phyloP scores from a whole-genome alignment of 108 stramenopile genomes.

The Cyclostephanos tholiformis region DNA sequence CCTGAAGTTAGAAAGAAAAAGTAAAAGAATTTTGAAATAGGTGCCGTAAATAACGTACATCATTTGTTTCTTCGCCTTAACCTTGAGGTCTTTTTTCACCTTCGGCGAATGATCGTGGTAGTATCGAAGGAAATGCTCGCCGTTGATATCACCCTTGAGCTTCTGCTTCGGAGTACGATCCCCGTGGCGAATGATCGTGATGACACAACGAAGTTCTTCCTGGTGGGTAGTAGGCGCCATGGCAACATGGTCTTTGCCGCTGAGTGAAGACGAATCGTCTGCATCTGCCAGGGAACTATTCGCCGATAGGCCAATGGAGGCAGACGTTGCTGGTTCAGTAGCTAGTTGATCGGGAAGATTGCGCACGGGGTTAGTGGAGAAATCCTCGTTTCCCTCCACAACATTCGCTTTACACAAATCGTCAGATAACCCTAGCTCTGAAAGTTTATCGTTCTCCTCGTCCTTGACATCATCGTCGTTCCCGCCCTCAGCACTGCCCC shows the following conservation, averaged over 20 bases:
- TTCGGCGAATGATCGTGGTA: constrained; percentile 72
- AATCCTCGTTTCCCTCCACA: constrained; percentile 23
- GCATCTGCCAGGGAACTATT: constrained; percentile 48
- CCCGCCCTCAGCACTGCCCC: constrained; percentile 16
- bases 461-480: constrained; percentile 24
- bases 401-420: constrained; percentile 7
- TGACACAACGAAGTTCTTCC: constrained; percentile 94
- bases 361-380: constrained; percentile 60
- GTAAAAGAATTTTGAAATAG: too few species aligned
- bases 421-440: constrained; percentile 22
- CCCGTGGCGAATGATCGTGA: constrained; percentile 96
- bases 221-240: constrained; percentile 54
- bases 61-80: constrained; percentile 90
- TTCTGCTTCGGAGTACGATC: constrained; percentile 99
- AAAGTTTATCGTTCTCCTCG: constrained; percentile 41
- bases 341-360: constrained; percentile 67
- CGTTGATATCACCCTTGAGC: constrained; percentile 91
- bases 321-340: constrained; percentile 67
- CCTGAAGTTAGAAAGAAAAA: too few species aligned
- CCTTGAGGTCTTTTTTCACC: constrained; percentile 90
- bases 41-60: background rate
- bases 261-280: constrained; percentile 44
- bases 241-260: constrained; percentile 21
- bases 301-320: constrained; percentile 36
- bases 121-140: constrained; percentile 79